Evolutionary conservation across 768 basidiomycete species (phyloP), one percentile per base, ranked within the genome.

Genomic region (Boletellus sp.): DNA sequence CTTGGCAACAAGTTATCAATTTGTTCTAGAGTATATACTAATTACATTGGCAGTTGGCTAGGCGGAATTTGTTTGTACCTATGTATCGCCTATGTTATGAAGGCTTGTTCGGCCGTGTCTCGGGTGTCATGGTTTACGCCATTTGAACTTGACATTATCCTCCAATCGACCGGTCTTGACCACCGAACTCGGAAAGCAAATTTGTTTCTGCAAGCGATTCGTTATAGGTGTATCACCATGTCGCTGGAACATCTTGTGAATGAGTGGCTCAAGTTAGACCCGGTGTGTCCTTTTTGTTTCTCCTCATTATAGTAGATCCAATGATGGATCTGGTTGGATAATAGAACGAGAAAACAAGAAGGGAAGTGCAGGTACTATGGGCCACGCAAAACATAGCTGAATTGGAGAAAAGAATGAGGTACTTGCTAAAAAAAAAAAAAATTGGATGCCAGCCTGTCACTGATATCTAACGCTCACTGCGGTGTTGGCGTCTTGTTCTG

Each of bases 211-310:
- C 12, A 13, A 28, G 34, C 6, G 11, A 16, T 32, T 20, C 4
- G 36, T 40, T 16, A 9, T 40, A 39, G 22, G 34, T n/a, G 10
- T 39, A 11, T 22, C 32, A 32, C 22, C 6, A 55, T 52, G 45
- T 48, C 51, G 12, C 63, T 81, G 23, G 68, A 75, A 50, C 53
- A 66, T 17, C 70, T 78, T 24, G 77, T 79, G n/a, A 64, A 66
- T 12, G 74, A 78, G 56, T 81, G 79, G 79, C 64, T 81, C 39
- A 68, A 66, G 42, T 51, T 78, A 34, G 79, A 81, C 58, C 66
- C 71, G 48, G 80, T 78, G 48, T n/a, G 50, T 36, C 16, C 15
- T 22, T 3, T 43, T 41, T 15, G 16, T 23, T 20, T 23, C 13
- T 39, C 22, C 33, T 20, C 8, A 20, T 38, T n/a, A 8, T 5